phyloP scores from a whole-genome alignment of 352 stramenopile species.

The Phytophthora pisi region DNA sequence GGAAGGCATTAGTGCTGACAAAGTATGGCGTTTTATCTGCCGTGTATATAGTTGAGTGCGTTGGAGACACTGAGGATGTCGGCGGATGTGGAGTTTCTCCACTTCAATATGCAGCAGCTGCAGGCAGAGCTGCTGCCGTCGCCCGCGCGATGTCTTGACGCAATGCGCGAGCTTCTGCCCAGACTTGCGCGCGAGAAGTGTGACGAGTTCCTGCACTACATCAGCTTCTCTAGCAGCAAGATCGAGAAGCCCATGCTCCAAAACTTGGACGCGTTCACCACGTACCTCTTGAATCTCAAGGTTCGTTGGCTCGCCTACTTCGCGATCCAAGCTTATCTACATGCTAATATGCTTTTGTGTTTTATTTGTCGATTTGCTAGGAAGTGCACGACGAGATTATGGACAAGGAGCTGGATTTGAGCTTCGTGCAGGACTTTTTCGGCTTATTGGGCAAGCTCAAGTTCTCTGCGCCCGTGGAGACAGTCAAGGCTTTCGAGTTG shows the following conservation, averaged over 20 bases:
- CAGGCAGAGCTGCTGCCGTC: slow-evolving; percentile 49
- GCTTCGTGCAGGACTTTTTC: slow-evolving; percentile 55
- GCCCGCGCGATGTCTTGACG: slow-evolving; percentile 43
- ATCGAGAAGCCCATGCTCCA: slow-evolving; percentile 51
- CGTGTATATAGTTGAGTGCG: slow-evolving; percentile 18
- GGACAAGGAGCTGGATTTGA: slow-evolving; percentile 54
- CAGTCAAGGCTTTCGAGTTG: slow-evolving; percentile 36
- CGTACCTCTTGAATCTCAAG: slow-evolving; percentile 61
- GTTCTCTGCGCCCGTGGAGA: slow-evolving; percentile 39
- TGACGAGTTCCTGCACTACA: slow-evolving; percentile 49
- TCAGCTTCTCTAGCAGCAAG: slow-evolving; percentile 39
- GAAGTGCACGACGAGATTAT: slow-evolving; percentile 55
- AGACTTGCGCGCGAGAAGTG: slow-evolving; percentile 51
- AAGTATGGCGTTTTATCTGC: neutral
- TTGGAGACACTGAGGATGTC: slow-evolving; percentile 27
- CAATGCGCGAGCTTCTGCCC: slow-evolving; percentile 47
- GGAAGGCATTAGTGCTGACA: neutral
- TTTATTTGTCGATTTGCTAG: slow-evolving; percentile 13
- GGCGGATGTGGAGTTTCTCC: slow-evolving; percentile 47
- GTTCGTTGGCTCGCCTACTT: slow-evolving; percentile 13
- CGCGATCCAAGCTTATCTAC: neutral
- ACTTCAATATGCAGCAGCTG: slow-evolving; percentile 48
- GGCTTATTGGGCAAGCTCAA: slow-evolving; percentile 37
- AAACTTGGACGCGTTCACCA: slow-evolving; percentile 49
- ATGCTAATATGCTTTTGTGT: neutral